Evolutionary conservation across 2,329 filamentous ascomycete genomes (phyloP).

Genomic region (Stemphylium lycopersici): DNA sequence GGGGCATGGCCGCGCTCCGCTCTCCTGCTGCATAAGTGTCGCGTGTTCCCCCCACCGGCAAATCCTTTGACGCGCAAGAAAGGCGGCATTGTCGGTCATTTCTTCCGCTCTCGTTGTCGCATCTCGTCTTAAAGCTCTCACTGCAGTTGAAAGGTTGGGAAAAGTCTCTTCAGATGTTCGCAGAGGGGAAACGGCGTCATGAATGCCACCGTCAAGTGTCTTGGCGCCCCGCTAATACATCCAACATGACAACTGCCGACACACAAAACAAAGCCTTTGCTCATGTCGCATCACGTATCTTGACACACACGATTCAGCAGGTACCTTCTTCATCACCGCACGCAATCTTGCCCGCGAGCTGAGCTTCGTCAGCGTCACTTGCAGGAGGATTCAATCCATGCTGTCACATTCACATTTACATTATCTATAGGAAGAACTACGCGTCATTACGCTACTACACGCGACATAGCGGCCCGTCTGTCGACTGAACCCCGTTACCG

Average conservation of each 20-base stretch:
- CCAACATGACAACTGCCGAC: slow-evolving; percentile 6
- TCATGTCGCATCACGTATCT: slow-evolving; percentile 2
- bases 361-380: background rate
- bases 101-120: slow-evolving; percentile 1
- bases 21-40: slow-evolving; percentile 24
- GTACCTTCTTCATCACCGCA: background rate
- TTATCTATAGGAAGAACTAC: slow-evolving; percentile 7
- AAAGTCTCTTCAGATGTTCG: too few species aligned
- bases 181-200: background rate
- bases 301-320: slow-evolving; percentile 3
- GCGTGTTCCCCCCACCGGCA: slow-evolving; percentile 15
- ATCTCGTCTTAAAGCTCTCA: slow-evolving; percentile 1
- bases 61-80: slow-evolving; percentile 8
- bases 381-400: background rate
- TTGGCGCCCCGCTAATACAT: background rate
- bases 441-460: slow-evolving; percentile 8
- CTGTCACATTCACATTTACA: slow-evolving; percentile 4
- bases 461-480: slow-evolving; percentile 38
- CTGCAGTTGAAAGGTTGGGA: background rate
- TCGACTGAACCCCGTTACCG: slow-evolving; percentile 41
- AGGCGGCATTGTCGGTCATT: slow-evolving; percentile 15
- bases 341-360: background rate
- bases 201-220: background rate
- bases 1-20: slow-evolving; percentile 23
- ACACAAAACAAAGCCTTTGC: background rate